phyloP scores from a whole-genome alignment of 148 eudicot species.

The Euryodendron excelsum region DNA sequence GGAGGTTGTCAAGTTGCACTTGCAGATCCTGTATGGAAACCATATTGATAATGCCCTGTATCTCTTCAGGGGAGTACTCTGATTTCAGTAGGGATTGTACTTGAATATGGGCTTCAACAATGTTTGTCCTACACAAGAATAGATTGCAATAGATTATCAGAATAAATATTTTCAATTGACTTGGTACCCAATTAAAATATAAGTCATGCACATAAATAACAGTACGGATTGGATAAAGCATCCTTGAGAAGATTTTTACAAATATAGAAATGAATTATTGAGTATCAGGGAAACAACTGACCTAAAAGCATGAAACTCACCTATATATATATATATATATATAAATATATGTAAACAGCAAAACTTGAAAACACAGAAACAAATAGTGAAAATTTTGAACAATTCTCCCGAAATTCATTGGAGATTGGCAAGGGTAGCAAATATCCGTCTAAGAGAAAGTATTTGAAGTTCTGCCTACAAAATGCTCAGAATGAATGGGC shows the following conservation, averaged over 20 bases:
- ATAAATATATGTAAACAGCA: background rate
- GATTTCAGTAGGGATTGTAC: conserved; percentile 61
- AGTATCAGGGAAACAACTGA: background rate
- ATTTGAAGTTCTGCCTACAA: background rate
- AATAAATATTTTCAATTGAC: background rate
- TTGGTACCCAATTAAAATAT: background rate
- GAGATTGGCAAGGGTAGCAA: background rate
- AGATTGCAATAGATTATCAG: background rate
- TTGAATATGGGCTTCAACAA: conserved; percentile 84
- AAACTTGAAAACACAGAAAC: background rate
- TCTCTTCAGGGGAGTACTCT: conserved; percentile 72
- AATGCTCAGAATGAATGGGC: background rate
- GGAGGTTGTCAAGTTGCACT: conserved; percentile 69
- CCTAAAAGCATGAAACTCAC: background rate
- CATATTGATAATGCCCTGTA: conserved; percentile 53
- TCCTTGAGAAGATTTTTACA: background rate
- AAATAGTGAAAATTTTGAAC: background rate
- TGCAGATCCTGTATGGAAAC: conserved; percentile 68
- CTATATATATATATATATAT: background rate
- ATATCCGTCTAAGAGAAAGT: background rate
- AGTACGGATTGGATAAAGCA: background rate
- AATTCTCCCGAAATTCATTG: background rate
- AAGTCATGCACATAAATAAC: background rate
- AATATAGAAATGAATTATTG: background rate
- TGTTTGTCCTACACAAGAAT: conserved; percentile 66